These are phyloP conservation scores for Geopyxis carbonaria DNA, from an alignment of 495 filamentous ascomycete species.

Conservation along the genomic window DNA sequence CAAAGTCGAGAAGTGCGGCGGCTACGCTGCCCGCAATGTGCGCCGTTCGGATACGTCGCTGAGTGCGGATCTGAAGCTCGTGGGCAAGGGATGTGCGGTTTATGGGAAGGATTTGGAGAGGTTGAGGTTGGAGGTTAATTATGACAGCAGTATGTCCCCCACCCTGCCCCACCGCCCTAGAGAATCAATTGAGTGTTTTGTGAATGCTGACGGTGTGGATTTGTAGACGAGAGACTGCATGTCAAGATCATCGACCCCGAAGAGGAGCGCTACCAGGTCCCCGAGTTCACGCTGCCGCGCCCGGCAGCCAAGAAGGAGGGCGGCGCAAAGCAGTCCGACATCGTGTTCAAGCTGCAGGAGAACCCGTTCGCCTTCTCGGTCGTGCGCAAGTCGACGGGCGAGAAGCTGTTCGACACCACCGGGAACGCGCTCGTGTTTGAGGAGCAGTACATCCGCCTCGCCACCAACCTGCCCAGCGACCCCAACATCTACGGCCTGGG, in stretches of 20 bases:
- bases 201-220: background rate
- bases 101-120: constrained; percentile 53
- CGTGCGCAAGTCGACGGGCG: constrained; percentile 39
- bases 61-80: constrained; percentile 49
- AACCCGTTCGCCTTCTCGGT: constrained; percentile 66
- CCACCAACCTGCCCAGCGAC: constrained; percentile 47
- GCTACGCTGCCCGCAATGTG: constrained; percentile 54
- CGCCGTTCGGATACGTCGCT: constrained; percentile 34
- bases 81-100: constrained; percentile 49
- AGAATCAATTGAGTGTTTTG: background rate
- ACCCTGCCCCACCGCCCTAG: background rate
- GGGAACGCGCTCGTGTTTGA: constrained; percentile 57
- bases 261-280: constrained; percentile 65
- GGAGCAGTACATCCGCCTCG: constrained; percentile 55
- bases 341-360: constrained; percentile 48
- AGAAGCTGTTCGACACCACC: constrained; percentile 67
- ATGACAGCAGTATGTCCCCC: constrained; percentile 47
- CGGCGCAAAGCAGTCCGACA: constrained; percentile 27
- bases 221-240: constrained; percentile 56
- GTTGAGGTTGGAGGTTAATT: constrained; percentile 53
- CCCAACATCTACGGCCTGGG: constrained; percentile 67
- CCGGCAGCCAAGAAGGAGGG: constrained; percentile 29
- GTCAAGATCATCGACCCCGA: constrained; percentile 64
- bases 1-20: constrained; percentile 38
- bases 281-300: constrained; percentile 50